Evolutionary conservation across 1,284 basidiomycete species (phyloP).

Genomic region (Ustilago curta): DNA sequence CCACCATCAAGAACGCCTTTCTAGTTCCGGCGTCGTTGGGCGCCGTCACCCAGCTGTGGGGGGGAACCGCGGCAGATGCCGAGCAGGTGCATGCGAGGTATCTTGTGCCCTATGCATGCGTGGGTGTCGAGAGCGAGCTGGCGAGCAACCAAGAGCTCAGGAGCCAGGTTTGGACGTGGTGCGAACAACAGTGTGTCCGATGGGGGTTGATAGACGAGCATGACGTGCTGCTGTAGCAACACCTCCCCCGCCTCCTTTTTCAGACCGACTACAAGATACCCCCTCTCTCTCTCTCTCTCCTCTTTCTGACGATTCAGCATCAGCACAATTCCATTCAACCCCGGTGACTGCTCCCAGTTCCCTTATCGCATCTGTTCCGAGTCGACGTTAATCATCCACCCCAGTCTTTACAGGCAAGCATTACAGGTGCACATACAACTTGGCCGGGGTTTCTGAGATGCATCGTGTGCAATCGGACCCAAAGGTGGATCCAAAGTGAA

Average conservation of each 20-base stretch:
- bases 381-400: too few species aligned
- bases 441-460: too few species aligned
- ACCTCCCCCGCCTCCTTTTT: too few species aligned
- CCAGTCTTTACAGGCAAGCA: too few species aligned
- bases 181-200: constrained; percentile 42
- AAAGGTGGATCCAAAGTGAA: too few species aligned
- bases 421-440: too few species aligned
- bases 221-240: neutral
- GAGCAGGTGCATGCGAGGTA: constrained; percentile 42
- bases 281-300: too few species aligned
- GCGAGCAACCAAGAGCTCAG: constrained; percentile 17
- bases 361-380: too few species aligned
- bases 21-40: constrained; percentile 35
- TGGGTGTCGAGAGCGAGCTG: constrained; percentile 28
- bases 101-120: constrained; percentile 51
- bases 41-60: constrained; percentile 56
- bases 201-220: constrained; percentile 15
- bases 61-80: constrained; percentile 15
- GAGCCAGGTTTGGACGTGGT: constrained; percentile 42
- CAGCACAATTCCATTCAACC: neutral
- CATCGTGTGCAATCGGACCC: too few species aligned
- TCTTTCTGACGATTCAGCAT: too few species aligned
- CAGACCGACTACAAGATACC: constrained; percentile 1
- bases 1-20: constrained; percentile 34
- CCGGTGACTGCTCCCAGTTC: too few species aligned